Conservation (phyloP, 768 basidiomycete genomes). For the Cyclocybe aegerita region DNA sequence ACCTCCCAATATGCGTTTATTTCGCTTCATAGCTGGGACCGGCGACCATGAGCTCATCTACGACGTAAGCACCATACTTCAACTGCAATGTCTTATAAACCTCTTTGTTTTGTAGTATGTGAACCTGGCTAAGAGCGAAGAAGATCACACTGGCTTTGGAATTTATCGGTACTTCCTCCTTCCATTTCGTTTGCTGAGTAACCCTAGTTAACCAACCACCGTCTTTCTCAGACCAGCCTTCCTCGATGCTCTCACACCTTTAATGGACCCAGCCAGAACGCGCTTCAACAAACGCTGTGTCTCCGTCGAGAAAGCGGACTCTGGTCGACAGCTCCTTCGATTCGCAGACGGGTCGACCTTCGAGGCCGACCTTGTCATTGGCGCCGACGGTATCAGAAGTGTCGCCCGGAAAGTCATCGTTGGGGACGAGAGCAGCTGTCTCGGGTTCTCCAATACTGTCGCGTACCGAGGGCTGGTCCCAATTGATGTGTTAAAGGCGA, state of each 20-base stretch:
- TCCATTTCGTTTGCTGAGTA: neutral
- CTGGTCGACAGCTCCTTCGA: slow-evolving; percentile 32
- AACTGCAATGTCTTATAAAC: neutral
- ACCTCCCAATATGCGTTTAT: slow-evolving; percentile 28
- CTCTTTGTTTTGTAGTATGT: neutral
- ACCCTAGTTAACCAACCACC: neutral
- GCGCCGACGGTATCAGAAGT: slow-evolving; percentile 53
- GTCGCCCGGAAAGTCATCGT: slow-evolving; percentile 46
- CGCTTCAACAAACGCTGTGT: slow-evolving; percentile 54
- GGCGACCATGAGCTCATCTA: slow-evolving; percentile 43
- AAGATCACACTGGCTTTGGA: slow-evolving; percentile 38
- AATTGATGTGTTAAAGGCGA: slow-evolving; percentile 33
- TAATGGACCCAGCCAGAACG: slow-evolving; percentile 37
- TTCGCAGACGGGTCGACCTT: slow-evolving; percentile 50
- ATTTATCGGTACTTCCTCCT: slow-evolving; percentile 38
- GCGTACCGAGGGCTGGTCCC: slow-evolving; percentile 52
- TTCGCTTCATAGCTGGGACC: slow-evolving; percentile 41
- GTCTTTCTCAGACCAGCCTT: slow-evolving; percentile 41
- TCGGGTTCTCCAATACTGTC: slow-evolving; percentile 44
- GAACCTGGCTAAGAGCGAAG: neutral
- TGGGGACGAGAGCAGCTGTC: slow-evolving; percentile 39
- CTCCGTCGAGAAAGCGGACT: slow-evolving; percentile 26
- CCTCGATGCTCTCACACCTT: slow-evolving; percentile 44
- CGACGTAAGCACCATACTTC: slow-evolving; percentile 32
- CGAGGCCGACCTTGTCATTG: slow-evolving; percentile 43